Evolutionary conservation across 2,329 filamentous ascomycete genomes (phyloP).

Genomic region (Colletotrichum paranaense): DNA sequence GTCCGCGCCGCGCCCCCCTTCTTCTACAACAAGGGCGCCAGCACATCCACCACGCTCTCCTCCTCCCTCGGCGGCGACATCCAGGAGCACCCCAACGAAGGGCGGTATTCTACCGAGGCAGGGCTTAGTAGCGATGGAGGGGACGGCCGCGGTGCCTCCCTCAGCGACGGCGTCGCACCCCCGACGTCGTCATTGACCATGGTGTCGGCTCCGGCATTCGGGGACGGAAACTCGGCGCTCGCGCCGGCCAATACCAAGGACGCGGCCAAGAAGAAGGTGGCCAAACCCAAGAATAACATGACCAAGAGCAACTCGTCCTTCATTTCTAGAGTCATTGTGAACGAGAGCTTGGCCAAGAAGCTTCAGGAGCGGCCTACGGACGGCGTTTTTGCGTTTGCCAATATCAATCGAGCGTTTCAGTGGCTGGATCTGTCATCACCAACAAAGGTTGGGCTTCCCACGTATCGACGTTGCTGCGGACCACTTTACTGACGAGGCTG

Average conservation of each 20-base stretch:
- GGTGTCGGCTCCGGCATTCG: constrained; percentile 76
- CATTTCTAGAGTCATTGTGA: constrained; percentile 94
- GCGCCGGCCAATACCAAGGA: constrained; percentile 74
- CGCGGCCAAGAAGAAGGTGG: constrained; percentile 75
- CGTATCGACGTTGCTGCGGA: background rate
- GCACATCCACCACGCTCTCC: constrained; percentile 60
- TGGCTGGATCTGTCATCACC: constrained; percentile 84
- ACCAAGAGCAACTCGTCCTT: constrained; percentile 99
- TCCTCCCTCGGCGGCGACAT: constrained; percentile 63
- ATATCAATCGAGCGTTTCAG: constrained; percentile 94
- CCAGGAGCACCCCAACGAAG: constrained; percentile 71
- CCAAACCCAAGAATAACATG: constrained; percentile 97
- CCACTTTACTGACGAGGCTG: constrained; percentile 39
- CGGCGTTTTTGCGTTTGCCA: constrained; percentile 91
- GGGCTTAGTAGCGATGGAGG: constrained; percentile 68
- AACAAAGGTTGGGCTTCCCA: constrained; percentile 23
- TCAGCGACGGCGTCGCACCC: constrained; percentile 56
- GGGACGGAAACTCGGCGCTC: constrained; percentile 85
- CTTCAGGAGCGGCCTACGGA: constrained; percentile 82
- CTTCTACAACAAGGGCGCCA: constrained; percentile 62
- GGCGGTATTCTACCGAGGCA: constrained; percentile 69
- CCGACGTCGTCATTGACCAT: constrained; percentile 51
- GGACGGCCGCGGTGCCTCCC: constrained; percentile 54
- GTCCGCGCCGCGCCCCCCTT: constrained; percentile 66
- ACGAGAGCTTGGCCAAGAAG: constrained; percentile 83